phyloP scores from a whole-genome alignment of 2,329 filamentous ascomycete species.

The Aspergillus calidoustus region DNA sequence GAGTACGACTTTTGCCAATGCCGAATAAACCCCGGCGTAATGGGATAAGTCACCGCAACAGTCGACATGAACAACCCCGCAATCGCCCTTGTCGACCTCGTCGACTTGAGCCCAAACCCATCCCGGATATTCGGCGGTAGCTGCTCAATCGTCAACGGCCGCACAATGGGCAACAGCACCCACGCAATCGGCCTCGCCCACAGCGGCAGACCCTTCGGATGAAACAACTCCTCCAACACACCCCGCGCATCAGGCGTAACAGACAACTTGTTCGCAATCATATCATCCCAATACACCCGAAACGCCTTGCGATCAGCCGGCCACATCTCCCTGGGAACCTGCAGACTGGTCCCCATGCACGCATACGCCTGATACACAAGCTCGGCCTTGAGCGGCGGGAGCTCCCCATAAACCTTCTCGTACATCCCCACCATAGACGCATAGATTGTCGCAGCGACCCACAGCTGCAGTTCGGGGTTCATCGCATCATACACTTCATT shows the following conservation, averaged over 20 bases:
- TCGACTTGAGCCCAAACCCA: conserved; percentile 9
- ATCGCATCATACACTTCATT: conserved; percentile 37
- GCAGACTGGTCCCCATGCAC: conserved; percentile 11
- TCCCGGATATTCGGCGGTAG: conserved; percentile 11
- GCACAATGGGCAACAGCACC: conserved; percentile 5
- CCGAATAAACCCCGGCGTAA: conserved; percentile 8
- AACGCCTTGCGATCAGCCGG: conserved; percentile 10
- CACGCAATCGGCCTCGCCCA: conserved; percentile 10
- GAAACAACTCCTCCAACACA: conserved; percentile 7
- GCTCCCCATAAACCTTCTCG: conserved; percentile 3
- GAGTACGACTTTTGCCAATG: conserved; percentile 9
- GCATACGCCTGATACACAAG: conserved; percentile 13
- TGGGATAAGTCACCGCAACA: conserved; percentile 6
- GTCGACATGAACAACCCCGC: conserved; percentile 5
- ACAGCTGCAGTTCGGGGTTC: conserved; percentile 45
- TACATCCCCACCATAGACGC: conserved; percentile 7
- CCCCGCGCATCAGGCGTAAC: conserved; percentile 8
- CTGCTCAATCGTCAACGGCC: conserved; percentile 13
- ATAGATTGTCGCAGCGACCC: conserved; percentile 43
- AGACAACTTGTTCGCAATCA: conserved; percentile 1
- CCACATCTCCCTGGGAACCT: conserved; percentile 13
- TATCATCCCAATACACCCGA: conserved; percentile 14
- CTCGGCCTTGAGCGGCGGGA: conserved; percentile 10
- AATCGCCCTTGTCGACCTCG: conserved; percentile 6
- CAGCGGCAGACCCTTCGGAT: conserved; percentile 6